These are phyloP conservation scores for Chaetomium olivaceum DNA, from an alignment of 2,329 filamentous ascomycete species.

Conservation along the genomic window DNA sequence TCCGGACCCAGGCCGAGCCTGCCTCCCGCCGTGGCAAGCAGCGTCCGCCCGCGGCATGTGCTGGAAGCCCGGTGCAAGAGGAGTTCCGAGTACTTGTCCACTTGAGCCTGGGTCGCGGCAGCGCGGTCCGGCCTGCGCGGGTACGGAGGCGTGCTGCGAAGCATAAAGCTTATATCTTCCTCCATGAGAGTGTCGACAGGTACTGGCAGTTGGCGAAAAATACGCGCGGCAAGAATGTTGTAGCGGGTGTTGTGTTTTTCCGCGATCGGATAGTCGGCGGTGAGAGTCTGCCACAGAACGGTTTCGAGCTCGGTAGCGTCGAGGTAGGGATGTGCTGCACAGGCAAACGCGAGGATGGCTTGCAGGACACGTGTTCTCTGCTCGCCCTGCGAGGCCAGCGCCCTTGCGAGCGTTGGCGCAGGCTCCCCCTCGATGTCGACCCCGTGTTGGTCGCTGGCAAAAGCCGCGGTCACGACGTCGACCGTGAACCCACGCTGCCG, in stretches of 20 bases:
- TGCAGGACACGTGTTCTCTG: not conserved
- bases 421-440: too few species aligned
- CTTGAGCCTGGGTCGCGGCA: not conserved
- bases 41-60: not conserved
- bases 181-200: not conserved
- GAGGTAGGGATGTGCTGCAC: not conserved
- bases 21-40: not conserved
- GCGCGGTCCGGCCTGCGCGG: not conserved
- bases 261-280: not conserved
- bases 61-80: not conserved
- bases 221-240: not conserved
- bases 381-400: too few species aligned
- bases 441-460: too few species aligned
- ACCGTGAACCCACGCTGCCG: too few species aligned
- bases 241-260: not conserved
- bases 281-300: not conserved
- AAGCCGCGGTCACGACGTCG: too few species aligned
- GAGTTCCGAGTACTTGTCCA: not conserved
- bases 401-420: too few species aligned
- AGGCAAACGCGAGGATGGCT: not conserved
- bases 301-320: not conserved
- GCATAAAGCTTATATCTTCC: not conserved
- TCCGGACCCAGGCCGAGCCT: not conserved
- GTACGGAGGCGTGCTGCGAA: not conserved
- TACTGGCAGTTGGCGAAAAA: not conserved